Percentiles rank a stretch among this genome's conserved stretches.
phyloP scores from a whole-genome alignment of 2,329 filamentous ascomycete genomes.

The Paraphoma chrysanthemicola region DNA sequence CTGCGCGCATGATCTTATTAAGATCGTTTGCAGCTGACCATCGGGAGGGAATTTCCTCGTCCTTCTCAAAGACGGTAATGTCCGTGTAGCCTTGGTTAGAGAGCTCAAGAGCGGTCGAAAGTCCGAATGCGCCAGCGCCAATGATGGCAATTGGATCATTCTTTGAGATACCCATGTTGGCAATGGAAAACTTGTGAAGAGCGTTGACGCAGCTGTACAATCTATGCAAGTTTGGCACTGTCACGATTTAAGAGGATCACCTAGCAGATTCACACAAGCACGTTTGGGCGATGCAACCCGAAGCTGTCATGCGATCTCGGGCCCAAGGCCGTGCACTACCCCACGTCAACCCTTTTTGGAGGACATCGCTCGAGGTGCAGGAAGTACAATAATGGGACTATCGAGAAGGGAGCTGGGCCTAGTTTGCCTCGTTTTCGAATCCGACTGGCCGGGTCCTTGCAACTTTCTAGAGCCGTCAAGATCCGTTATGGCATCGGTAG shows the following conservation, averaged over 20 bases:
- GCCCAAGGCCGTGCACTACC: not conserved
- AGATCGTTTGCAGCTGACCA: constrained; percentile 66
- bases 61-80: constrained; percentile 40
- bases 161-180: constrained; percentile 27
- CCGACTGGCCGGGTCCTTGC: not conserved
- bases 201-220: not conserved
- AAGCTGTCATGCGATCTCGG: not conserved
- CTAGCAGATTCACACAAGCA: too few relatives aligned
- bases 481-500: not conserved
- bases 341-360: too few relatives aligned
- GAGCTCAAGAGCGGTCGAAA: constrained; percentile 40
- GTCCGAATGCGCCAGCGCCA: constrained; percentile 40
- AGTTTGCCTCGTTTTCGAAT: not conserved
- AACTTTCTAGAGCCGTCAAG: too few relatives aligned
- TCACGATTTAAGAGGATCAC: not conserved
- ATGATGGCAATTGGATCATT: constrained; percentile 34
- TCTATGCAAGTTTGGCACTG: too few relatives aligned
- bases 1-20: constrained; percentile 67
- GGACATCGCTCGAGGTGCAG: too few relatives aligned
- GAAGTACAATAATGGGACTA: too few relatives aligned
- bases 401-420: too few relatives aligned
- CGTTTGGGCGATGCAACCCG: not conserved
- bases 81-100: constrained; percentile 36
- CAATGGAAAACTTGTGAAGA: not conserved
- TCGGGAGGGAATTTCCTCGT: constrained; percentile 53